A percentile compares a stretch with the other conserved stretches of the same genome.
Conservation (phyloP, 2,329 filamentous ascomycete species). For the Colletotrichum karsti region DNA sequence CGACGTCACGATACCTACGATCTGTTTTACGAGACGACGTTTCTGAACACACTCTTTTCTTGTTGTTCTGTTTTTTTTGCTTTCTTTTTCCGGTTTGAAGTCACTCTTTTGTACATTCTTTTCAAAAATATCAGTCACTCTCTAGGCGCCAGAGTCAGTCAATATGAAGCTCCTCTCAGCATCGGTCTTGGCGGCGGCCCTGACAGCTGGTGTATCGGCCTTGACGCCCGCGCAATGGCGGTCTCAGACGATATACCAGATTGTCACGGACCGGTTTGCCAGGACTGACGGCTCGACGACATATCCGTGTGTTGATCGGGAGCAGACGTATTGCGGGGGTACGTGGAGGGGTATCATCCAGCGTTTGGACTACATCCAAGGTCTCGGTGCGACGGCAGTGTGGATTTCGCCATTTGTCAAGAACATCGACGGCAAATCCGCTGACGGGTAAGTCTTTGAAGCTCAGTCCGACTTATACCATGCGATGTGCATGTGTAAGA, state of each 20-base stretch:
- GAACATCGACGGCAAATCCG: conserved; percentile 36
- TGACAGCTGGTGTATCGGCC: conserved; percentile 7
- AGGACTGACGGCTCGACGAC: conserved; percentile 54
- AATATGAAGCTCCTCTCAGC: conserved; percentile 16
- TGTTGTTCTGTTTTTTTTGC: neutral
- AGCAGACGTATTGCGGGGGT: conserved; percentile 66
- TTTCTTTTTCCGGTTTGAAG: neutral
- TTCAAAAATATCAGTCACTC: conserved; percentile 14
- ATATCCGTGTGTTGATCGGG: conserved; percentile 48
- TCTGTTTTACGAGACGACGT: conserved; percentile 9
- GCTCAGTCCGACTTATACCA: neutral
- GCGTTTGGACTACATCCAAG: conserved; percentile 70
- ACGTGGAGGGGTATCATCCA: conserved; percentile 66
- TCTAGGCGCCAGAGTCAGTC: neutral
- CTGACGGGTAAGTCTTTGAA: conserved; percentile 25
- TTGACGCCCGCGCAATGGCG: conserved; percentile 53
- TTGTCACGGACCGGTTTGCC: conserved; percentile 65
- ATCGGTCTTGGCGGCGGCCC: neutral
- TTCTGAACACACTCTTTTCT: conserved; percentile 20
- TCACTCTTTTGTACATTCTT: conserved; percentile 2
- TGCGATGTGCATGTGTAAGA: neutral
- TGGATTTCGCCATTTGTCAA: conserved; percentile 68
- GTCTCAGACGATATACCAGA: conserved; percentile 65
- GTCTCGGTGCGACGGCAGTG: conserved; percentile 67
- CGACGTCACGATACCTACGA: conserved; percentile 6